Conservation (phyloP, 345 rosid genomes). For the Populus alba region DNA sequence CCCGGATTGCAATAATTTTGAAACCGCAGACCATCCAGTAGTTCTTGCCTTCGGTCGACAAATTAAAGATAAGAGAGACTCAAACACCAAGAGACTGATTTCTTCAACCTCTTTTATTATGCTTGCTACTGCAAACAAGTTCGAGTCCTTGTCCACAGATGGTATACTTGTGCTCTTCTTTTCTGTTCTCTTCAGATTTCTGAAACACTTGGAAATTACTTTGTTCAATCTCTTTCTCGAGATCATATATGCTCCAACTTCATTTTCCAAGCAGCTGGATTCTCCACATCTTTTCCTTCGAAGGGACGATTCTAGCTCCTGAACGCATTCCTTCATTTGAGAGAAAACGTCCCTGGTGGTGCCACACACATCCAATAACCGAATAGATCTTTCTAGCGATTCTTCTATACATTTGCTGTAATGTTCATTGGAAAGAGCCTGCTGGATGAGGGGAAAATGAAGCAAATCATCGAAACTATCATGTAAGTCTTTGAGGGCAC, state of each 20-base stretch:
- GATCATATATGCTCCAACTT: background rate
- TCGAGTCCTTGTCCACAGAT: background rate
- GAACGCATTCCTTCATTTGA: conserved; percentile 3
- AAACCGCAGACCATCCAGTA: background rate
- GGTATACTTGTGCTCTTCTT: background rate
- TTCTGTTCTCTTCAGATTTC: background rate
- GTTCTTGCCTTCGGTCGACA: background rate
- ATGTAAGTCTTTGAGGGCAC: background rate
- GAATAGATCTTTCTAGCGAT: background rate
- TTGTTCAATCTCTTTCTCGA: conserved; percentile 6
- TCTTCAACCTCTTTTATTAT: background rate
- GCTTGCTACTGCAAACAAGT: background rate
- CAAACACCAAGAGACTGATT: background rate
- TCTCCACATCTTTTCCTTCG: background rate
- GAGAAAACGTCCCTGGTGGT: conserved; percentile 8
- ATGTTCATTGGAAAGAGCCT: background rate
- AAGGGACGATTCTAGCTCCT: conserved; percentile 4
- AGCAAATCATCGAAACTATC: background rate
- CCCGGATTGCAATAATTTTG: background rate
- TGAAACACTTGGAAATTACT: background rate
- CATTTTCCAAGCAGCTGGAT: background rate
- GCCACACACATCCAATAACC: conserved; percentile 3
- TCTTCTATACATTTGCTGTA: background rate
- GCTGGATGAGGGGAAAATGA: background rate
- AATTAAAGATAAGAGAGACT: background rate